Base-by-base conservation (phyloP, 2,329 filamentous ascomycete genomes). In the Claviceps sp. region DNA sequence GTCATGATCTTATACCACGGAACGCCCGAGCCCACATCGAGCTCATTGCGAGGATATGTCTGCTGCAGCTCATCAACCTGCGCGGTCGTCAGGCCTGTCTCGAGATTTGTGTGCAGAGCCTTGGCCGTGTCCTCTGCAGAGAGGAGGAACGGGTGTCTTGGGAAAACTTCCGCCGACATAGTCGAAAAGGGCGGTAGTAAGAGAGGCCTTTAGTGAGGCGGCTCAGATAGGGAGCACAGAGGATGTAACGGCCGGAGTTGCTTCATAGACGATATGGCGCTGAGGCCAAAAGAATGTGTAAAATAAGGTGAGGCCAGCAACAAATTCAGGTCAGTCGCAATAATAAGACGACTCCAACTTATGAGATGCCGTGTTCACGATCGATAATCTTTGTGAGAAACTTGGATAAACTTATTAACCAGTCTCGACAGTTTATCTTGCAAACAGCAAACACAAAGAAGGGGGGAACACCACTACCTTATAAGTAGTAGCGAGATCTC, bases 1-100 rank as follows among this genome's bases (percentile, higher is more conserved):
- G 85, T 70, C 47, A 89, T 69, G 43, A 89, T 87, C 59, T 83
- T 89, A 60, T 82, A 73, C 84, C 82, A 75, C 62, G 77, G 78
- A 47, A 89, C 81, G 30, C 78, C 78, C 30, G 77, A 80, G 19
- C 76, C 82, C 19, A 87, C 78, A 45, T 87, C 80, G 19, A 89
- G 73, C 62, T 87, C 82, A 68, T 89, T 89, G 17, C 67, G 71
- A 48, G 84, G 83, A 62, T 84, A 81, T 54, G 76, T 72, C 22
- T 75, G 66, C 52, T 81, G 74, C 24, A 84, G 71, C 52, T 78
- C 67, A 50, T 73, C 65, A 22, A 85, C 84, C 61, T 85, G 77
- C 8, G 69, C 64, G 16, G 76, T 73, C 10, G 74, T 80, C 44
- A 90, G 71, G 41, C 86, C 86, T 62, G 77, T 81, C 55, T 88